Percentiles rank a stretch among this genome's conserved stretches.
Conservation (phyloP, 768 basidiomycete species). For the Naematelia aurantialba region DNA sequence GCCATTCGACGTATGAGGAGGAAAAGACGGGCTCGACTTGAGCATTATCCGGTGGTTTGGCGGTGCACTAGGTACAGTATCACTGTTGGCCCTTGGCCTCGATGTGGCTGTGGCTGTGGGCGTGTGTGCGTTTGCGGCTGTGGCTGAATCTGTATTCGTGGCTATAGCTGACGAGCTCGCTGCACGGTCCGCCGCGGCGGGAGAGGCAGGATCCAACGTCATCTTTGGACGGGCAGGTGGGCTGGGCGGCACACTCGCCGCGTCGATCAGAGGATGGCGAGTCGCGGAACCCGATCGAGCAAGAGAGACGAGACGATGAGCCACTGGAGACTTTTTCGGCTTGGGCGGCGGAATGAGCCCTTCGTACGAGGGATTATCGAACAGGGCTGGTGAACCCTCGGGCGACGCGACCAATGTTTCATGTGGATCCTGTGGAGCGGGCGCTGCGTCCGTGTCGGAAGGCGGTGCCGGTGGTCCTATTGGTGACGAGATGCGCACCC, state of each 20-base stretch:
- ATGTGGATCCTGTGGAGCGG: too few species aligned
- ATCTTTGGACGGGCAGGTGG: conserved; percentile 22
- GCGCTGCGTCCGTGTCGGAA: conserved; percentile 1
- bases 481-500: conserved; percentile 13
- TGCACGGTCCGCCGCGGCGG: conserved; percentile 8
- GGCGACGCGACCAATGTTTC: conserved; percentile 10
- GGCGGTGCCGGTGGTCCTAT: conserved; percentile 10
- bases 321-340: not conserved
- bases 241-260: not conserved
- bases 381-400: conserved; percentile 4
- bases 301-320: not conserved
- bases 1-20: not conserved
- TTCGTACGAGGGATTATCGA: not conserved
- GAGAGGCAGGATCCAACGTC: conserved; percentile 23
- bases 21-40: conserved; percentile 4
- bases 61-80: too few species aligned
- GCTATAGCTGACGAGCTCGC: not conserved
- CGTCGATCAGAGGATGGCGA: conserved; percentile 18
- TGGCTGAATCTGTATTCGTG: not conserved
- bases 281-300: not conserved
- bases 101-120: too few species aligned
- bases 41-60: too few species aligned
- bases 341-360: not conserved
- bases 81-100: too few species aligned
- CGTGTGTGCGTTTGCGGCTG: not conserved